Base-by-base conservation (phyloP, 306 rosid species). In the Sicyos edulis region DNA sequence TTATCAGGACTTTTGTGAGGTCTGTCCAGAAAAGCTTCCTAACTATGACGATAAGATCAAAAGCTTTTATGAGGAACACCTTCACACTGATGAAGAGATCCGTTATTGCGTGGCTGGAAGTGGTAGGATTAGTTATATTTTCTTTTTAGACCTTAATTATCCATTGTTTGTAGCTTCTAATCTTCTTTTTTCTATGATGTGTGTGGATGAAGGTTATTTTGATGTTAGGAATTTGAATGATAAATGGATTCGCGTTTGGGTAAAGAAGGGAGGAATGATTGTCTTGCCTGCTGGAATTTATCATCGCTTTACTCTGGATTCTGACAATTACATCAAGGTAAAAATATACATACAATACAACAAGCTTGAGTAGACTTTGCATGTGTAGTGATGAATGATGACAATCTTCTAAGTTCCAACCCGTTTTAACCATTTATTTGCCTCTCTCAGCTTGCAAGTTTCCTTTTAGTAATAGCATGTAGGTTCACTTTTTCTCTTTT, bases 61-160 rank as follows among this genome's bases (percentile, higher is more conserved):
- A 74, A 86, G 6, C 76, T 95, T 95, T 54, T 95, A 82, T 56
- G 97, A 89, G 76, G 99, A 95, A 75, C 99, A 95, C 75, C 92
- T 95, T 76, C 97, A 95, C 83, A 89, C 89, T 10, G 99, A 95
- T 55, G 99, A 95, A 87, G 97, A 95, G 88, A 95, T 95, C 79
- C 92, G 99, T 74, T 95, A 86, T 13, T 44, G 78, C 80, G 95
- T 83, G 68, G 95, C 89, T 54, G 99, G 99, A 82, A 95, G 97
- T 82, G 99, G 99, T 93, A 66, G 75, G 81, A 44, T 40, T 75
- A 67, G 22, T 63, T 49, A 8, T 58, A 22, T 73, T 55, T 60
- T 70, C 73, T 50, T 79, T 72, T 71, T 54, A 17, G 7, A 61
- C 29, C 29, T 44, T 29, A 34, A 16, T 40, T 40, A 51, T 51